Evolutionary conservation across 2,329 filamentous ascomycete genomes (phyloP).

Genomic region (Aspergillus oerlinghausenensis): DNA sequence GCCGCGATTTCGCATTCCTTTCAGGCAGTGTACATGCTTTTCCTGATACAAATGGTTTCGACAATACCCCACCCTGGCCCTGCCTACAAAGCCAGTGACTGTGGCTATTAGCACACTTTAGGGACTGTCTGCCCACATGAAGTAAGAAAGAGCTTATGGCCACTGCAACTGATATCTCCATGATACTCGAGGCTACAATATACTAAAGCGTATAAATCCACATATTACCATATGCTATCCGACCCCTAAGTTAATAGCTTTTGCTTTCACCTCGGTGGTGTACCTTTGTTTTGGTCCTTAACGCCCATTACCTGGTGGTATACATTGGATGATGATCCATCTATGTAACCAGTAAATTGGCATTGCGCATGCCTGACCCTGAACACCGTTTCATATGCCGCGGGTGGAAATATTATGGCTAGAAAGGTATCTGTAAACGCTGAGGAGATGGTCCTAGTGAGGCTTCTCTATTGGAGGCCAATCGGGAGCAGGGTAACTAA

Average conservation of each 20-base stretch:
- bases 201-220: not conserved
- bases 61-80: not conserved
- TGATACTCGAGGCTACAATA: not conserved
- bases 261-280: not conserved
- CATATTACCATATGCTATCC: too few relatives aligned
- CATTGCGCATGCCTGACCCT: not conserved
- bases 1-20: too few relatives aligned
- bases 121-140: not conserved
- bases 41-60: not conserved
- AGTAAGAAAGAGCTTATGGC: not conserved
- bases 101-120: not conserved
- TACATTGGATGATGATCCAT: not conserved
- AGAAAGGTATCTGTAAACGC: not conserved
- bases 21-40: not conserved
- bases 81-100: not conserved
- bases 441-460: too few relatives aligned
- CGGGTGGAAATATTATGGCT: not conserved
- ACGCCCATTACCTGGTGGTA: not conserved
- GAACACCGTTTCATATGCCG: not conserved
- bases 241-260: not conserved
- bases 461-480: constrained; percentile 18
- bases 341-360: not conserved
- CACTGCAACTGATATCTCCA: not conserved
- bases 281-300: not conserved
- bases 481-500: constrained; percentile 34